Base-by-base conservation (phyloP, 257 asterid genomes). In the Nicotiana benthamiana region DNA sequence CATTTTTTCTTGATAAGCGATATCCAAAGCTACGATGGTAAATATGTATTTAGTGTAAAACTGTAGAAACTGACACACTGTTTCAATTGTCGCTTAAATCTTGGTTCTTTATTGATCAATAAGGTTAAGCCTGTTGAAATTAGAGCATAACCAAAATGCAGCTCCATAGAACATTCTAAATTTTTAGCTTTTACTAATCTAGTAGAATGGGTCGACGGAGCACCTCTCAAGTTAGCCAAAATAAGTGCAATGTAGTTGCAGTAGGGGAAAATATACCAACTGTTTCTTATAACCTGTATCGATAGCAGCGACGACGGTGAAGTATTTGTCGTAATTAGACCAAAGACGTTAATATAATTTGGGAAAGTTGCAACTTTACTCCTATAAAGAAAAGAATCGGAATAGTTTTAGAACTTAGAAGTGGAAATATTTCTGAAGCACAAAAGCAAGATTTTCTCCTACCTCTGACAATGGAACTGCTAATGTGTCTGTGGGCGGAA, bases 201-300 rank as follows among this genome's bases (percentile, higher is more conserved):
- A 70, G 34, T 70, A 12, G 57, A 43, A 43, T 5, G 13, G 77
- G 34, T 36, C 10, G 10, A 36, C 46, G 59, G 9, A 70, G 13
- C 34, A 12, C 2, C 34, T 67, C 30, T 27, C 54, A 67, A 36
- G 54, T n/a, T 20, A 40, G 32, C 34, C 57, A 40, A 10, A 32
- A 13, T 32, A 66, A 66, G 59, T 70, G 32, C 77, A 70, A 70
- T 70, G 59, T 70, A 70, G 77, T 43, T 70, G 59, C 59, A 13
- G 36, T 9, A 46, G 18, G 22, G 30, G 6, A 51, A 12, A 16
- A 70, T 22, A 22, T 22, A 43, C 59, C 15, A 40, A 43, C 11
- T 20, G 26, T 70, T 9, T 9, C 53, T 32, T 18, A 48, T 66
- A 63, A 16, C 59, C 36, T n/a, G 22, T 70, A 22, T 16, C n/a